phyloP scores from a whole-genome alignment of 805 yeast species.

The Barnettozyma botsteinii region DNA sequence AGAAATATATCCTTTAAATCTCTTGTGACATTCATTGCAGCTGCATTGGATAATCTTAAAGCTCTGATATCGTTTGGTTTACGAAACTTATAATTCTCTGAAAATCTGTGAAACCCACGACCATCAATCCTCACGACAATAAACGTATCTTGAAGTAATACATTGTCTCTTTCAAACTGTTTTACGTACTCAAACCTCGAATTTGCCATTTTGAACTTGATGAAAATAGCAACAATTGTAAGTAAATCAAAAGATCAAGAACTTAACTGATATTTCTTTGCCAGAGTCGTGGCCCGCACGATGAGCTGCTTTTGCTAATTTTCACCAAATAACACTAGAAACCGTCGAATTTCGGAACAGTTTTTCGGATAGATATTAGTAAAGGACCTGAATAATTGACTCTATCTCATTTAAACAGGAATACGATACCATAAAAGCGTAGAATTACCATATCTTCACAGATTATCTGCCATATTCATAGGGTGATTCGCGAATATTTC shows the following conservation, averaged over 20 bases:
- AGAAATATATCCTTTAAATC: conserved; percentile 65
- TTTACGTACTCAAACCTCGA: conserved; percentile 85
- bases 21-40: conserved; percentile 63
- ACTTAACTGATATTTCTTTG: too few relatives aligned
- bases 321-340: too few relatives aligned
- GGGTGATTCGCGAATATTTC: conserved; percentile 1
- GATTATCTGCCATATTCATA: neutral
- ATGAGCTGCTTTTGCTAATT: too few relatives aligned
- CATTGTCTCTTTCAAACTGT: conserved; percentile 67
- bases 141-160: conserved; percentile 71
- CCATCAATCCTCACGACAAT: conserved; percentile 89
- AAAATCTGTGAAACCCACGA: conserved; percentile 85
- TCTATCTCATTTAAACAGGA: too few relatives aligned
- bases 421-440: too few relatives aligned
- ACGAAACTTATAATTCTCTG: conserved; percentile 62
- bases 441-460: too few relatives aligned
- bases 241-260: neutral
- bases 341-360: too few relatives aligned
- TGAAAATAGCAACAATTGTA: neutral
- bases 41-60: conserved; percentile 68
- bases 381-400: too few relatives aligned
- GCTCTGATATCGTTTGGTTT: conserved; percentile 89
- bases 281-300: conserved; percentile 12
- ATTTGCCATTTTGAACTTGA: conserved; percentile 54
- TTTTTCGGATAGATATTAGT: too few relatives aligned